These are phyloP conservation scores for Termitomyces sp. DNA, from an alignment of 768 basidiomycete species.

Conservation along the genomic window DNA sequence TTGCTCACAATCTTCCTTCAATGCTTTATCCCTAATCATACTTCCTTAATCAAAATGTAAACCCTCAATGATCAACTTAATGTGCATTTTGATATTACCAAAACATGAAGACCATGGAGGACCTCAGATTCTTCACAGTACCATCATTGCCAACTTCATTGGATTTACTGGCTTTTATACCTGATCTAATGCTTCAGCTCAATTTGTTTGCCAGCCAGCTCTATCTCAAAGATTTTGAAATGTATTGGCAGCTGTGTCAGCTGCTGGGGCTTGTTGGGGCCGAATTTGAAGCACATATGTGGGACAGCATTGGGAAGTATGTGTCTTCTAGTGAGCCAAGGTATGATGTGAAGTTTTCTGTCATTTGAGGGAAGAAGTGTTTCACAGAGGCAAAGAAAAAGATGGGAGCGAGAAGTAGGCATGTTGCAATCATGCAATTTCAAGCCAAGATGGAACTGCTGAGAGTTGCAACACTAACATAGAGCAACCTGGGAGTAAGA, in stretches of 20 bases:
- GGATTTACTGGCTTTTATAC: constrained; percentile 8
- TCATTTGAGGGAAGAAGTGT: constrained; percentile 87
- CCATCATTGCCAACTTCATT: constrained; percentile 23
- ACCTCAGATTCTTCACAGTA: constrained; percentile 27
- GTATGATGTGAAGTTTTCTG: constrained; percentile 65
- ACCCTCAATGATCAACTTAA: too few relatives aligned
- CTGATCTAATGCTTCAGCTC: constrained; percentile 27
- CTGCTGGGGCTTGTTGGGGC: constrained; percentile 31
- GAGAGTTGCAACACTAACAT: constrained; percentile 85
- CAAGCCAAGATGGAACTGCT: constrained; percentile 86
- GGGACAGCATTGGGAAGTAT: constrained; percentile 64
- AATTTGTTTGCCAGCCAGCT: constrained; percentile 45
- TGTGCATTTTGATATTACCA: neutral
- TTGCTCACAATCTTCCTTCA: too few relatives aligned
- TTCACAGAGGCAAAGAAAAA: constrained; percentile 66
- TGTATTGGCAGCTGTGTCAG: constrained; percentile 32
- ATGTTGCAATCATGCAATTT: constrained; percentile 65
- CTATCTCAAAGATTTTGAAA: constrained; percentile 29
- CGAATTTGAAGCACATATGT: constrained; percentile 11
- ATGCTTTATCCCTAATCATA: too few relatives aligned
- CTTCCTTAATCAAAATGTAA: too few relatives aligned
- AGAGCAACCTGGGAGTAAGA: constrained; percentile 86
- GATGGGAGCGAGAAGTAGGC: constrained; percentile 72
- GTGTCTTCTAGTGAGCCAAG: constrained; percentile 64
- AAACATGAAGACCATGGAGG: constrained; percentile 34